Evolutionary conservation across 2,329 filamentous ascomycete genomes (phyloP).

Genomic region (Herpotrichia juniperi): DNA sequence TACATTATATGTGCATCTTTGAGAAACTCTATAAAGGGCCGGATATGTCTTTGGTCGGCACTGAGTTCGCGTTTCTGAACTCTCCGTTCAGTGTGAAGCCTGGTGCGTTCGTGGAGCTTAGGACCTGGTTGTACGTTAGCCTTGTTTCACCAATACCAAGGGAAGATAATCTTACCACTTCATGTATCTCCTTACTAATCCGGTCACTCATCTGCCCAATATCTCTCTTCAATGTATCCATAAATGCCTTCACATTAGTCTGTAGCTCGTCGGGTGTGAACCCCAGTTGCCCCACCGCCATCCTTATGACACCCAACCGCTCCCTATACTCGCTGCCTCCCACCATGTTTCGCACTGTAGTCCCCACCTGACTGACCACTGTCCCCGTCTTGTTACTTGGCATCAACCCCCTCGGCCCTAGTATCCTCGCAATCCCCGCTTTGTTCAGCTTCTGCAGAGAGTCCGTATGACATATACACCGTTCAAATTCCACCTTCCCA

Average conservation of each 20-base stretch:
- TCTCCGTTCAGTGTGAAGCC: constrained; percentile 86
- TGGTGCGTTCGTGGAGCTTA: constrained; percentile 86
- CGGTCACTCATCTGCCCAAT: constrained; percentile 68
- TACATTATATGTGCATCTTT: constrained; percentile 31
- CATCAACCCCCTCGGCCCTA: constrained; percentile 93
- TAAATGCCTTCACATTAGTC: constrained; percentile 79
- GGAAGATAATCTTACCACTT: constrained; percentile 60
- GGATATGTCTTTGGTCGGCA: constrained; percentile 47
- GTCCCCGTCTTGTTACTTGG: constrained; percentile 87
- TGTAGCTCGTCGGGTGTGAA: constrained; percentile 88
- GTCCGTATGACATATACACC: constrained; percentile 82
- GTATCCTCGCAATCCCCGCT: constrained; percentile 76
- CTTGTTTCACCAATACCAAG: constrained; percentile 14
- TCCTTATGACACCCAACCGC: constrained; percentile 78
- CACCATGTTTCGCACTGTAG: constrained; percentile 79
- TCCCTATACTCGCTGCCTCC: constrained; percentile 89
- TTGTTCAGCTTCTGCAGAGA: constrained; percentile 81
- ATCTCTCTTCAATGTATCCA: constrained; percentile 79
- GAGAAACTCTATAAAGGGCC: constrained; percentile 35
- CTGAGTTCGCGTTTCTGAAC: constrained; percentile 61
- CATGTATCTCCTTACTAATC: constrained; percentile 74
- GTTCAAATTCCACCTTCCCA: constrained; percentile 84
- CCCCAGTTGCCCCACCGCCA: constrained; percentile 89
- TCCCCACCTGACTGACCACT: constrained; percentile 78
- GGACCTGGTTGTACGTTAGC: constrained; percentile 62